phyloP scores from a whole-genome alignment of 257 asterid species.

The Fraxinus americana region DNA sequence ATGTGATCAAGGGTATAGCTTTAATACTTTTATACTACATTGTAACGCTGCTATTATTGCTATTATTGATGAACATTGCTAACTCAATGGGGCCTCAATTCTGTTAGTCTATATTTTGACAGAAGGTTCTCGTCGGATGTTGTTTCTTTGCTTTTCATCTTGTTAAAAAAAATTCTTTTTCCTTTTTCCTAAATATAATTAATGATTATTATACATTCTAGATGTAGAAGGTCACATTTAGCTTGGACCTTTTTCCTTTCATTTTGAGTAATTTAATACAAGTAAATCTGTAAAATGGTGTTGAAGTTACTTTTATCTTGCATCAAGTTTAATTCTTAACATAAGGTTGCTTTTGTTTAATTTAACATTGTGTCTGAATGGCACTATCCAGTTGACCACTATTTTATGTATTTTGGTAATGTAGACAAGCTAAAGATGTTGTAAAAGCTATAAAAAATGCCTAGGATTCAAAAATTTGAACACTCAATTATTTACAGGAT shows the following conservation, averaged over 20 bases:
- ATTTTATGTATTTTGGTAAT: slow-evolving; percentile 3
- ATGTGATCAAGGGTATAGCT: slow-evolving; percentile 62
- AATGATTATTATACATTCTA: neutral
- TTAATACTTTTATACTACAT: slow-evolving; percentile 3
- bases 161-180: neutral
- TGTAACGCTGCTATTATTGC: neutral
- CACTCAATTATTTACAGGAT: slow-evolving; percentile 77
- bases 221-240: neutral
- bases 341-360: slow-evolving; percentile 1
- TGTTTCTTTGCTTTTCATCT: neutral
- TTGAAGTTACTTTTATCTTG: neutral
- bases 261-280: slow-evolving; percentile 5
- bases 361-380: slow-evolving; percentile 5
- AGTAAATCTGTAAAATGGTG: neutral
- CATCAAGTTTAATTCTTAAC: neutral
- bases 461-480: slow-evolving; percentile 59
- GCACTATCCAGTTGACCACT: neutral
- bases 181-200: neutral
- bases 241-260: neutral
- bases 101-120: neutral
- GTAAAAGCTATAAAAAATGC: slow-evolving; percentile 80
- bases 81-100: neutral
- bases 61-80: slow-evolving; percentile 11
- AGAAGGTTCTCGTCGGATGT: neutral
- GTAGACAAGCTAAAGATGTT: slow-evolving; percentile 83